phyloP scores from a whole-genome alignment of 805 yeast genomes.

The Candida corydali region DNA sequence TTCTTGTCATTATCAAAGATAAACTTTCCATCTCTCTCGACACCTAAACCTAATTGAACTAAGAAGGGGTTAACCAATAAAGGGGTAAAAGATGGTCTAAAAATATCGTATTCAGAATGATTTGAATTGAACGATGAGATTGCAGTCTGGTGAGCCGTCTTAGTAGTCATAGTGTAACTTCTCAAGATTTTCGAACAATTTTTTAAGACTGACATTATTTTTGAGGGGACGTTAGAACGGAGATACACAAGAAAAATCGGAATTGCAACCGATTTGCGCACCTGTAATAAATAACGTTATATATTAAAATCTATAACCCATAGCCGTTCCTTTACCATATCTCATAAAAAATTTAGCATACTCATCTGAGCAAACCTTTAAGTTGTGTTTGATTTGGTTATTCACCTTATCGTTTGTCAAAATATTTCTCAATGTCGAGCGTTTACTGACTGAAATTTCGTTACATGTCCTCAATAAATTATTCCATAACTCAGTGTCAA shows the following conservation, averaged over 20 bases:
- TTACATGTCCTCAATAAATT: background rate
- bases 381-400: background rate
- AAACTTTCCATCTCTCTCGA: conserved; percentile 5
- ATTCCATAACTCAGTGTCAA: conserved; percentile 4
- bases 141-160: conserved; percentile 31
- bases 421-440: conserved; percentile 1
- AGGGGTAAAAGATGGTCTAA: conserved; percentile 47
- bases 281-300: background rate
- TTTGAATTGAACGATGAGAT: conserved; percentile 48
- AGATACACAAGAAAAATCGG: too few species aligned
- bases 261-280: too few species aligned
- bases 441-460: background rate
- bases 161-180: conserved; percentile 1
- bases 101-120: conserved; percentile 47
- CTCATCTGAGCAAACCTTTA: background rate
- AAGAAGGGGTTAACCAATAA: conserved; percentile 42
- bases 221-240: too few species aligned
- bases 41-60: conserved; percentile 28
- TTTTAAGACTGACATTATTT: too few species aligned
- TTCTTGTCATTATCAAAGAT: conserved; percentile 18
- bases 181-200: too few species aligned
- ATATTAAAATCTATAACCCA: background rate
- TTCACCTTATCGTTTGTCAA: conserved; percentile 1
- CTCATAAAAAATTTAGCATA: background rate
- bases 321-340: background rate